Evolutionary conservation across 345 rosid genomes (phyloP), one percentile per base, ranked within the genome.

Genomic region (Sonneratia alba): DNA sequence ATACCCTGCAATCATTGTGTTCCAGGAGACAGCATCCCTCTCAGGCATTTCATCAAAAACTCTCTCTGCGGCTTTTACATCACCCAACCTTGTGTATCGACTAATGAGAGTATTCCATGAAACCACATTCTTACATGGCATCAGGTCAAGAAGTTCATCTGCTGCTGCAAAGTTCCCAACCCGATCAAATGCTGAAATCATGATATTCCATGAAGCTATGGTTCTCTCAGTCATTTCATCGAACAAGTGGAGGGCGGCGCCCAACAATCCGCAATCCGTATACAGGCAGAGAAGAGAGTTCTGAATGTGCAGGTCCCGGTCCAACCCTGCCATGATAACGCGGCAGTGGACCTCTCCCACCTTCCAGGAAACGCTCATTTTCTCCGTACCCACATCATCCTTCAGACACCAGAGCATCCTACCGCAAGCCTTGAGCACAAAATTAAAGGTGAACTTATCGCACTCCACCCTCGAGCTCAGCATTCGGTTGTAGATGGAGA

Each of bases 11-110:
- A 83, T 79, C 71, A 83, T 74, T 1, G 81, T 81, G 48, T 79
- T 81, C 84, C 86, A 83, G 1, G 83, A 81, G 73, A 81, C 81
- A 1, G 71, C 47, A n/a, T 83, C 83, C 62, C 73, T 78, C 69
- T 78, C 73, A 0, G 73, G 79, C 81, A 81, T 79, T 24, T 40
- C 72, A 1, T 70, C 75, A 36, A 83, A 79, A 69, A 71, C 66
- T 68, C 36, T 27, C 32, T 69, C 67, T 0, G 86, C 86, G 0
- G 69, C 77, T n/a, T 45, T 38, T 22, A 79, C 49, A 73, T 79
- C 65, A 1, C 81, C 74, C 13, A 63, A n/a, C 66, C 75, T 76
- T 0, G 72, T 67, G 13, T 74, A 69, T 18, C 73, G 37, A 0
- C 37, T 14, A 13, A 83, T 74, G 78, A 78, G 43, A 11, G 66